Evolutionary conservation across 179 eudicot species (phyloP).

Genomic region (Corrigiola litoralis): DNA sequence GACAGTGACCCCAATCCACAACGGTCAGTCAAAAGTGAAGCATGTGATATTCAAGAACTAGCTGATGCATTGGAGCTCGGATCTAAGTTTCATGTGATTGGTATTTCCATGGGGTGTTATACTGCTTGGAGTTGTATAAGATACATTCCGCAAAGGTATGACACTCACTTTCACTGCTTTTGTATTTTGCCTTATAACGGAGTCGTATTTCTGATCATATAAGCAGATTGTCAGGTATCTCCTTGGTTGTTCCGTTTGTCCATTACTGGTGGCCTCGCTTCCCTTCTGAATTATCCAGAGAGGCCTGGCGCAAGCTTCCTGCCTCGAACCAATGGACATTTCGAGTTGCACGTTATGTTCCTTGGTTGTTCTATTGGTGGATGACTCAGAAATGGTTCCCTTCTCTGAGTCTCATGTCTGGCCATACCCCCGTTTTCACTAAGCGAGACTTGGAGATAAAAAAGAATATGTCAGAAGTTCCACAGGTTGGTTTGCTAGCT

Average conservation of each 20-base stretch:
- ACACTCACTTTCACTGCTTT: background rate
- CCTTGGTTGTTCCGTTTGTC: slow-evolving; percentile 38
- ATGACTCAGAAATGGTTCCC: slow-evolving; percentile 45
- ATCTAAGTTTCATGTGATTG: slow-evolving; percentile 63
- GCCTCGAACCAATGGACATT: slow-evolving; percentile 34
- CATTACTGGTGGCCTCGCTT: slow-evolving; percentile 42
- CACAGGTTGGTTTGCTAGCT: slow-evolving; percentile 29
- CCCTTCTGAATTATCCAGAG: slow-evolving; percentile 22
- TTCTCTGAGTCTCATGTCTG: slow-evolving; percentile 30
- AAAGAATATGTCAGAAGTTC: slow-evolving; percentile 35
- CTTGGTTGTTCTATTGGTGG: slow-evolving; percentile 47
- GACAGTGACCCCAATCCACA: slow-evolving; percentile 82
- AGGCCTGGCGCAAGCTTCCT: slow-evolving; percentile 18
- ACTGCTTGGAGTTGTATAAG: slow-evolving; percentile 68
- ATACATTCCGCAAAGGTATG: slow-evolving; percentile 64
- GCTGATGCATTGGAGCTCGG: slow-evolving; percentile 77
- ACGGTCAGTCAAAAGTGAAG: slow-evolving; percentile 62
- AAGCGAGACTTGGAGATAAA: slow-evolving; percentile 37
- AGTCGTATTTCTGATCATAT: background rate
- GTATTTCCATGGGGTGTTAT: slow-evolving; percentile 68
- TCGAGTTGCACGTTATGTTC: slow-evolving; percentile 35
- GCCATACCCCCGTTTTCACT: slow-evolving; percentile 33
- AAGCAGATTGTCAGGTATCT: slow-evolving; percentile 40
- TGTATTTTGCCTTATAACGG: background rate
- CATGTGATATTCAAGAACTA: slow-evolving; percentile 69